Base-by-base conservation (phyloP, 176 grass and related monocot genomes). In the Aegilops sharonensis region DNA sequence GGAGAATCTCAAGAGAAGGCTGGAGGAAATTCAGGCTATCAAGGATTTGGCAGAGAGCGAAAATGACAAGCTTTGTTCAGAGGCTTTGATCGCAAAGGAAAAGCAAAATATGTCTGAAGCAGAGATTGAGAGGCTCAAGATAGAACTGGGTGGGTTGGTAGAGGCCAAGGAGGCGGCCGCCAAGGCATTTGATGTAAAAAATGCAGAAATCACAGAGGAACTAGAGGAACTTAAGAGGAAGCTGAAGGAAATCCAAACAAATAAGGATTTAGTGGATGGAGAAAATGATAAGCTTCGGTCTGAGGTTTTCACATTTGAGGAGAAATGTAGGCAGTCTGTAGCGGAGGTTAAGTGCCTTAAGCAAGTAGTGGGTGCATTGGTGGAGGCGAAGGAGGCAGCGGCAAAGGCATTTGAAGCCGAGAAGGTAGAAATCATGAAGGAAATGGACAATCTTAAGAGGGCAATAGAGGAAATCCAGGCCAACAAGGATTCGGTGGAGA, bases 331-430 rank as follows among this genome's bases (percentile, higher is more conserved):
- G 35, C 63, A 68, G 47, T 85, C 32, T 18, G 63, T 78, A 42
- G 64, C 65, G 78, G 77, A 89, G 68, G 8, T 52, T 0, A 69
- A 85, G 24, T 60, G 30, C 14, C 37, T 85, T 66, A 66, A 50
- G n/a, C 12, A 42, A 20, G 69, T 76, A 72, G n/a, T 85, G 18
- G n/a, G 6, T 79, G 60, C 39, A 25, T 25, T 85, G 77, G 82
- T 39, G 17, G 84, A 69, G 42, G 88, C 72, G 27, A 89, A 81
- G 52, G 82, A 68, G 79, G 77, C 5, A 18, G 39, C 79, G 13
- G 9, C 64, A 11, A 20, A 66, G 20, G 21, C 20, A 9, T 68
- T 68, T 43, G 40, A 69, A 20, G 67, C 31, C 17, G 31, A 36
- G 3, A 69, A 69, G 29, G 67, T 36, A 69, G 67, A 69, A 69